phyloP scores from a whole-genome alignment of 176 grass and related monocot genomes.

The Oropetium thomaeum region DNA sequence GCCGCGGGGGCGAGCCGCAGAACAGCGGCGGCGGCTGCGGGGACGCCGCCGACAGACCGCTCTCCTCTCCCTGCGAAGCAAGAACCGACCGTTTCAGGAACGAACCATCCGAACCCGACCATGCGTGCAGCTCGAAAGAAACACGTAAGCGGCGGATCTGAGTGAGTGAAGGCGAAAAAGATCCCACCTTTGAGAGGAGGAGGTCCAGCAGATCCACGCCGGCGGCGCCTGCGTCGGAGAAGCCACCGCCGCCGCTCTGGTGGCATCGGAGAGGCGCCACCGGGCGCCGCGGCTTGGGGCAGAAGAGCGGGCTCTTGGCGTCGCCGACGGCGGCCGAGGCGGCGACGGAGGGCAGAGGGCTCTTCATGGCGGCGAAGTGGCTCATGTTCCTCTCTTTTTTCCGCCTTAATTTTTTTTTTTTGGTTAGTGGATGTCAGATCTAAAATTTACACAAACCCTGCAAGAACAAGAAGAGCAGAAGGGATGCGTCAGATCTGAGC shows the following conservation, averaged over 20 bases:
- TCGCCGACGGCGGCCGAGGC: constrained; percentile 30
- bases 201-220: constrained; percentile 67
- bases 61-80: constrained; percentile 57
- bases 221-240: constrained; percentile 38
- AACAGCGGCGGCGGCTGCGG: constrained; percentile 72
- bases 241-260: constrained; percentile 57
- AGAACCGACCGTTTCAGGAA: too few relatives aligned
- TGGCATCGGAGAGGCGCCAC: constrained; percentile 59
- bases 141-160: background rate
- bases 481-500: background rate
- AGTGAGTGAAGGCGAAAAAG: background rate
- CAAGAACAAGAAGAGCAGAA: constrained; percentile 16
- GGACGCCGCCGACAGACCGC: constrained; percentile 43
- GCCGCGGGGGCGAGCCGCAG: constrained; percentile 82
- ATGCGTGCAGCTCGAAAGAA: too few relatives aligned
- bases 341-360: constrained; percentile 57
- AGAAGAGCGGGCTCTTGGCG: constrained; percentile 68
- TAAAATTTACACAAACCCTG: constrained; percentile 22
- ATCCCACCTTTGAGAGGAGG: constrained; percentile 58
- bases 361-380: constrained; percentile 72
- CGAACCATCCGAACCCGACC: too few relatives aligned
- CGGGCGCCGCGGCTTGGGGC: constrained; percentile 83
- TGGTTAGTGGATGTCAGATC: constrained; percentile 59
- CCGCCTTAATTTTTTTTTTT: constrained; percentile 10
- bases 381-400: too few relatives aligned